These are phyloP conservation scores for Isatis tinctoria DNA, from an alignment of 345 rosid genomes.

Conservation along the genomic window DNA sequence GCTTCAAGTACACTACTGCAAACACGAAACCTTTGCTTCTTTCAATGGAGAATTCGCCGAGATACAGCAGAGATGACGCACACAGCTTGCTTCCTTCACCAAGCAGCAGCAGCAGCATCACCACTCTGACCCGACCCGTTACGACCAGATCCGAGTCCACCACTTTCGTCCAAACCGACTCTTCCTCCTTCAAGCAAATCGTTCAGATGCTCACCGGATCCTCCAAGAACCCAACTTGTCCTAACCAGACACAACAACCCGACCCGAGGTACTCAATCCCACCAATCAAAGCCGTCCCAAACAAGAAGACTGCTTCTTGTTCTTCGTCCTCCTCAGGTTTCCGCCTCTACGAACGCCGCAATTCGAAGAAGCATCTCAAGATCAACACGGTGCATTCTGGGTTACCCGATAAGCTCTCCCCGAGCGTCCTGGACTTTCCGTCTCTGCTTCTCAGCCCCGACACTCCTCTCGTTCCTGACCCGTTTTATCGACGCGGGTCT, in stretches of 20 bases:
- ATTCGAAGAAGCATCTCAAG: conserved; percentile 62
- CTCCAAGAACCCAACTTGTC: background rate
- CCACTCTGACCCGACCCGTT: conserved; percentile 36
- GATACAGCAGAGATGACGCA: conserved; percentile 33
- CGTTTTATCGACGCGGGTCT: conserved; percentile 51
- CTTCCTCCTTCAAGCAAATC: conserved; percentile 76
- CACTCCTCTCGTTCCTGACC: conserved; percentile 67
- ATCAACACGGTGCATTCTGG: conserved; percentile 66
- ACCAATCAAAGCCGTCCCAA: conserved; percentile 56
- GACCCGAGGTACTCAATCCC: conserved; percentile 49
- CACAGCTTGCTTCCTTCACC: conserved; percentile 37
- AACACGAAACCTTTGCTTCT: too few relatives aligned
- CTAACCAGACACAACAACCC: conserved; percentile 10
- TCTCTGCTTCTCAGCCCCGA: conserved; percentile 68
- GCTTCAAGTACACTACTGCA: too few relatives aligned
- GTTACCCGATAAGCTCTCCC: conserved; percentile 65
- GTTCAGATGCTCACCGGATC: conserved; percentile 89
- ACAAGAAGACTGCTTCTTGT: conserved; percentile 25
- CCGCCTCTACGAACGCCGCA: conserved; percentile 72
- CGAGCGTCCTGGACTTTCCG: conserved; percentile 74
- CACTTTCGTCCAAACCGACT: conserved; percentile 75
- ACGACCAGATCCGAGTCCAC: conserved; percentile 49
- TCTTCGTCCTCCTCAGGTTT: conserved; percentile 6
- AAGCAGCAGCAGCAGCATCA: background rate
- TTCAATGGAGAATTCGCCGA: conserved; percentile 52